These are phyloP conservation scores for Ramaria sp. DNA, from an alignment of 768 basidiomycete species.

Conservation along the genomic window DNA sequence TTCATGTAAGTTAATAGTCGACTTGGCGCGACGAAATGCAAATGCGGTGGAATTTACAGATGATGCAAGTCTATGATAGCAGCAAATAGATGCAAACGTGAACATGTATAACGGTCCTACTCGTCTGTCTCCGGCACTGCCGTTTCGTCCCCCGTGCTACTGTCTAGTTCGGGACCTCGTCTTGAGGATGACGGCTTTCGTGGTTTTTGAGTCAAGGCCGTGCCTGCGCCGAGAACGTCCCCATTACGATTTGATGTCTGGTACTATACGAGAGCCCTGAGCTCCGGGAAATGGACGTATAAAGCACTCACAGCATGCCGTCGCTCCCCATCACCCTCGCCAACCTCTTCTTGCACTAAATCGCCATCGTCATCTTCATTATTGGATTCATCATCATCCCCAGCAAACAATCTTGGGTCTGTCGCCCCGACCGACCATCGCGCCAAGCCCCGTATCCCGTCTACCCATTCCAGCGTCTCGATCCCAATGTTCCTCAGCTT, in stretches of 20 bases:
- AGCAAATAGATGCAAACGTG: background rate
- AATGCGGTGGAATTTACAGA: background rate
- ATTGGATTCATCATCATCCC: constrained; percentile 22
- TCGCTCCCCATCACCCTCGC: background rate
- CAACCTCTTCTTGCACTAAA: constrained; percentile 10
- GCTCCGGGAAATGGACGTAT: background rate
- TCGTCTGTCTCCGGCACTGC: background rate
- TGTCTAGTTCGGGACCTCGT: background rate
- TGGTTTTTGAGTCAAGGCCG: background rate
- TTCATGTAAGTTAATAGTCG: too few relatives aligned
- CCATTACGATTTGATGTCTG: background rate
- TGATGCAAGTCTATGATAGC: background rate
- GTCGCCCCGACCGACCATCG: background rate
- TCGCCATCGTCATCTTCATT: constrained; percentile 21
- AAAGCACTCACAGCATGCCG: background rate
- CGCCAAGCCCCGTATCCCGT: constrained; percentile 30
- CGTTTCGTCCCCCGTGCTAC: background rate
- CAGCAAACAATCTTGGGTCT: constrained; percentile 1
- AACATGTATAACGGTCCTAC: background rate
- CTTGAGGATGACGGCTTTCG: background rate
- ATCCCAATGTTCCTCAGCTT: constrained; percentile 52
- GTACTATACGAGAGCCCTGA: background rate
- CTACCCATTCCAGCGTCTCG: constrained; percentile 57
- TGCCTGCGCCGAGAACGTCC: background rate
- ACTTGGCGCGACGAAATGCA: background rate